phyloP scores from a whole-genome alignment of 2,329 filamentous ascomycete species.

The Aspergillus fumigatus region DNA sequence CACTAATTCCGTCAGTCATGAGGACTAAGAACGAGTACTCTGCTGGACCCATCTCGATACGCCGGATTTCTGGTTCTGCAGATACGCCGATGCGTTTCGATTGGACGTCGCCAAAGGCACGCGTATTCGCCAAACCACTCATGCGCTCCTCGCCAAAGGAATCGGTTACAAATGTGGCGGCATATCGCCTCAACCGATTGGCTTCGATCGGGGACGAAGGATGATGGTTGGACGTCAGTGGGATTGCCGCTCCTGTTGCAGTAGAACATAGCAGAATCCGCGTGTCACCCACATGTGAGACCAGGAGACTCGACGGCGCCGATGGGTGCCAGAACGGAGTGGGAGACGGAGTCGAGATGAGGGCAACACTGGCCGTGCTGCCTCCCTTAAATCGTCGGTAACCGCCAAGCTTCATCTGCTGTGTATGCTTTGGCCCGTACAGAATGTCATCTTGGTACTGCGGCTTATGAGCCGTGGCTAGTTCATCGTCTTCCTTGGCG shows the following conservation, averaged over 20 bases:
- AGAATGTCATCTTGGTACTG: constrained; percentile 83
- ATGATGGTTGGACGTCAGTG: constrained; percentile 87
- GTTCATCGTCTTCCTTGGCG: constrained; percentile 69
- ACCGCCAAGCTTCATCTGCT: constrained; percentile 60
- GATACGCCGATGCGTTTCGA: constrained; percentile 91
- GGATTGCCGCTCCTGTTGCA: constrained; percentile 69
- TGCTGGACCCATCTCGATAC: constrained; percentile 72
- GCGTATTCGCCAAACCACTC: constrained; percentile 85
- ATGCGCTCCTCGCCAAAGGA: constrained; percentile 97
- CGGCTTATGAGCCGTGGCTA: constrained; percentile 66
- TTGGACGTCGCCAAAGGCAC: constrained; percentile 87
- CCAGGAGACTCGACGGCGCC: constrained; percentile 74
- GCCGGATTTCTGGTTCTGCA: constrained; percentile 83
- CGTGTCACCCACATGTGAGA: constrained; percentile 91
- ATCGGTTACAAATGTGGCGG: constrained; percentile 83
- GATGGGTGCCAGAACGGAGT: constrained; percentile 94
- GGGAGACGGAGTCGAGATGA: constrained; percentile 88
- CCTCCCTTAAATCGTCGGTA: constrained; percentile 81
- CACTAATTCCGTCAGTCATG: constrained; percentile 83
- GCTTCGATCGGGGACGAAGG: constrained; percentile 82
- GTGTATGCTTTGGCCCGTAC: constrained; percentile 53
- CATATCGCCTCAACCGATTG: constrained; percentile 76
- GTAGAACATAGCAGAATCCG: constrained; percentile 87
- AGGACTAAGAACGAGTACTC: constrained; percentile 88
- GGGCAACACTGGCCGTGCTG: constrained; percentile 81